phyloP scores from a whole-genome alignment of 2,329 filamentous ascomycete species.

The Epichloe amarillans region DNA sequence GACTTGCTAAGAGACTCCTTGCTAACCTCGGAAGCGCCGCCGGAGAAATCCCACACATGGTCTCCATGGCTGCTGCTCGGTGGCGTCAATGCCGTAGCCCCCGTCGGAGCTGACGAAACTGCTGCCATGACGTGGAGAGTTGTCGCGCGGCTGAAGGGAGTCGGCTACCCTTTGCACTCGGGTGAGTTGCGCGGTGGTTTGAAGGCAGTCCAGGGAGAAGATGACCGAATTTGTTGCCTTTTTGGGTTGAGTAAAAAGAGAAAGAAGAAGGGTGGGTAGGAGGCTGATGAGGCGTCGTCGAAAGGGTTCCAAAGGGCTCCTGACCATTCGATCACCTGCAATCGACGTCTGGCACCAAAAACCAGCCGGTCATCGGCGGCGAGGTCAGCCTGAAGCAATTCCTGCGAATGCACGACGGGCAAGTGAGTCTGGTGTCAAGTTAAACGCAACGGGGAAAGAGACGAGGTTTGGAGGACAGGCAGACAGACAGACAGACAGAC shows the following conservation, averaged over 20 bases:
- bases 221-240: neutral
- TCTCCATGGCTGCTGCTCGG: constrained; percentile 36
- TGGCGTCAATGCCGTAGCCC: constrained; percentile 33
- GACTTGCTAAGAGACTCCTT: neutral
- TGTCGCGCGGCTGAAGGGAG: constrained; percentile 10
- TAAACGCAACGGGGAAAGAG: neutral
- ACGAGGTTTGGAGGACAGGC: neutral
- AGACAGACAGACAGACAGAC: too few relatives aligned
- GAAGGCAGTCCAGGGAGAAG: neutral
- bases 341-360: neutral
- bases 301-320: neutral
- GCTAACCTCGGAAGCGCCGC: constrained; percentile 26
- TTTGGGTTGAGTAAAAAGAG: neutral
- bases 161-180: constrained; percentile 14
- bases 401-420: neutral
- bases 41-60: constrained; percentile 29
- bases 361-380: constrained; percentile 2
- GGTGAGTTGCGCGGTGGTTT: neutral
- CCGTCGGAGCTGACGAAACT: constrained; percentile 36
- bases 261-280: neutral
- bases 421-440: neutral
- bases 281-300: neutral
- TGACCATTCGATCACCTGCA: neutral
- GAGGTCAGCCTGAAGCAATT: constrained; percentile 3
- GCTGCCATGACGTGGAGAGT: constrained; percentile 35